Base-by-base conservation (phyloP, 306 rosid species). In the Vigna hirtella region DNA sequence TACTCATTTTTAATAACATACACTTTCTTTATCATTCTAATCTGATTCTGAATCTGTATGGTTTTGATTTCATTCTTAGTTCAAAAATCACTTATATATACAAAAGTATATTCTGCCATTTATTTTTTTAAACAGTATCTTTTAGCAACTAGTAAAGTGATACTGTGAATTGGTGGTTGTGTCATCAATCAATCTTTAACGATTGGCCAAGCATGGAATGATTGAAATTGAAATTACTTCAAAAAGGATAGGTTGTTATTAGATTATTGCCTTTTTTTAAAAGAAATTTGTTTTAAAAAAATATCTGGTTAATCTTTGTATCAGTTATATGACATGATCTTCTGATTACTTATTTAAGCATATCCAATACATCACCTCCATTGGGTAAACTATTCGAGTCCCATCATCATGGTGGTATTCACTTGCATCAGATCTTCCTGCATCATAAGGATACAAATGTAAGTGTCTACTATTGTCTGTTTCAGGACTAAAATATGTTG, bases 281-380 rank as follows among this genome's bases (percentile, higher is more conserved):
- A 30, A 30, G 5, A 30, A 30, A 30, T 30, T 70, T 70, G 48
- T 32, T 78, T 42, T 47, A 55, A 47, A 28, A 5, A 74, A 5
- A 79, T 32, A 18, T 59, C 18, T 30, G 47, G 14, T 52, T 55
- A 73, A 40, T 56, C 15, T 67, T 45, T 51, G 57, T 72, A 34
- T 70, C 32, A 24, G 24, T 58, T 24, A 58, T 40, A 61, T 40
- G 66, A 58, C 6, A 24, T 57, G 38, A 26, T 58, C 70, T 14
- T 45, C 43, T 56, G 45, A 74, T 3, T 18, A 18, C 49, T 45
- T 73, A 42, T 42, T 42, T 32, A 76, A 9, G 9, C 18, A 24
- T 65, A 14, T 17, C 64, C n/a, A 64, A 62, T 82, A 20, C 48
- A 71, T 81, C 90, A 95, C 98, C 98, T 89, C 79, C 2, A 81